Evolutionary conservation across 139 green algal species (phyloP).

Genomic region (Gonium pectorale): DNA sequence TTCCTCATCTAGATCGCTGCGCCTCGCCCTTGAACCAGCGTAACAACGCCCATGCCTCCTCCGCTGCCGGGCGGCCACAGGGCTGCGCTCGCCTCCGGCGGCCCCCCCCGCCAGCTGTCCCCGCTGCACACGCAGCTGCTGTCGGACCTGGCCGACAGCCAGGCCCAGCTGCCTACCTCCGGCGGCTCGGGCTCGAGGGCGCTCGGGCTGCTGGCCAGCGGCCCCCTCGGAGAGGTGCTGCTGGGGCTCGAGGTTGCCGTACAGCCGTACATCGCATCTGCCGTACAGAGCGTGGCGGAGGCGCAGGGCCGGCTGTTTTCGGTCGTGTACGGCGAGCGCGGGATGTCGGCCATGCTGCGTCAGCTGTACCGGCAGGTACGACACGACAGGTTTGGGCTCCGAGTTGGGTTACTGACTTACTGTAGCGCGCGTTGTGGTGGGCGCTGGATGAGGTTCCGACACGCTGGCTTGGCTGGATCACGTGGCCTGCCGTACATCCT

Average conservation of each 20-base stretch:
- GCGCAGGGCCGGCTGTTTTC: not conserved
- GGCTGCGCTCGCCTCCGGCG: not conserved
- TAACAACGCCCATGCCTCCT: not conserved
- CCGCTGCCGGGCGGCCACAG: not conserved
- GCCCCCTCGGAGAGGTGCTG: slow-evolving; percentile 15
- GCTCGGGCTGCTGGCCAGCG: slow-evolving; percentile 22
- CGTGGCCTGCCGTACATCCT: too few species aligned
- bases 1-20: too few species aligned
- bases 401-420: too few species aligned
- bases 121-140: slow-evolving; percentile 32
- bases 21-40: too few species aligned
- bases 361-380: slow-evolving; percentile 39
- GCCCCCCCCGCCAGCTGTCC: slow-evolving; percentile 15
- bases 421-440: too few species aligned
- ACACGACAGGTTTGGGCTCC: too few species aligned
- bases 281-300: not conserved
- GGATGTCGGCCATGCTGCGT: slow-evolving; percentile 30
- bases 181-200: not conserved
- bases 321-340: slow-evolving; percentile 24
- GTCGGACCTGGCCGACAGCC: slow-evolving; percentile 12
- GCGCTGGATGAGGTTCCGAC: too few species aligned
- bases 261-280: not conserved
- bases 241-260: slow-evolving; percentile 21
- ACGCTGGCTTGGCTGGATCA: too few species aligned
- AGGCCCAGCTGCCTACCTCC: slow-evolving; percentile 19